These are phyloP conservation scores for Apophysomyces elegans DNA, from an alignment of 371 early-diverging fungal species.

Conservation along the genomic window DNA sequence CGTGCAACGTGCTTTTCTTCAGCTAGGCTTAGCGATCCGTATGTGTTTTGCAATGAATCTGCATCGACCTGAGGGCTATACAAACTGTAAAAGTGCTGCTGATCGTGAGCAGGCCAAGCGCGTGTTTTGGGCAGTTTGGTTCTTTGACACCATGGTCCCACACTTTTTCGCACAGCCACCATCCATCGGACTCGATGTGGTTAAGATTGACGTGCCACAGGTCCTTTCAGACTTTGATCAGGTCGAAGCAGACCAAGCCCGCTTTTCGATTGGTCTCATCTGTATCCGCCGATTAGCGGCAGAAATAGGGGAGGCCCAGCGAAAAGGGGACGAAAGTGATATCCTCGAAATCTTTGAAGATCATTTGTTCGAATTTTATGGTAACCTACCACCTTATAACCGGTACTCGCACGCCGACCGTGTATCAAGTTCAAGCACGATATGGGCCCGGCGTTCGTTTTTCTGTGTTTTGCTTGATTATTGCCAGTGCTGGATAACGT, in stretches of 20 bases:
- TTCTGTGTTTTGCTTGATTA: slow-evolving; percentile 37
- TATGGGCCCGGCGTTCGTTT: slow-evolving; percentile 30
- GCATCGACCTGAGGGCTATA: slow-evolving; percentile 34
- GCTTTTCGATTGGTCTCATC: slow-evolving; percentile 28
- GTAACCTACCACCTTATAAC: not conserved
- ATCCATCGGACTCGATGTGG: slow-evolving; percentile 22
- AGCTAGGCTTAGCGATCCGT: slow-evolving; percentile 39
- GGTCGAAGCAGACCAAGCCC: slow-evolving; percentile 29
- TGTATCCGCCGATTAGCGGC: slow-evolving; percentile 20
- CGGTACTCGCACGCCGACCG: slow-evolving; percentile 1
- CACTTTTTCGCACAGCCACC: slow-evolving; percentile 18
- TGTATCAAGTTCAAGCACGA: slow-evolving; percentile 12
- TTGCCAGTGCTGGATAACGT: slow-evolving; percentile 35
- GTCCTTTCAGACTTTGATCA: slow-evolving; percentile 25
- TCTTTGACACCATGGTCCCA: slow-evolving; percentile 39
- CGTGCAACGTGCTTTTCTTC: slow-evolving; percentile 35
- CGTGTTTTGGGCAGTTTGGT: slow-evolving; percentile 45
- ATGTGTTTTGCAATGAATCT: slow-evolving; percentile 40
- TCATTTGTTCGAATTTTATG: slow-evolving; percentile 4
- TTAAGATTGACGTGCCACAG: slow-evolving; percentile 24
- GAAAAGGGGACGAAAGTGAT: not conserved
- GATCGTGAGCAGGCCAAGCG: slow-evolving; percentile 37
- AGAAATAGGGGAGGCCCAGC: not conserved
- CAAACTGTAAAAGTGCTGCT: slow-evolving; percentile 19
- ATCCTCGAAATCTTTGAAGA: not conserved